Conservation (phyloP, 495 filamentous ascomycete species). For the Cryomyces antarcticus region DNA sequence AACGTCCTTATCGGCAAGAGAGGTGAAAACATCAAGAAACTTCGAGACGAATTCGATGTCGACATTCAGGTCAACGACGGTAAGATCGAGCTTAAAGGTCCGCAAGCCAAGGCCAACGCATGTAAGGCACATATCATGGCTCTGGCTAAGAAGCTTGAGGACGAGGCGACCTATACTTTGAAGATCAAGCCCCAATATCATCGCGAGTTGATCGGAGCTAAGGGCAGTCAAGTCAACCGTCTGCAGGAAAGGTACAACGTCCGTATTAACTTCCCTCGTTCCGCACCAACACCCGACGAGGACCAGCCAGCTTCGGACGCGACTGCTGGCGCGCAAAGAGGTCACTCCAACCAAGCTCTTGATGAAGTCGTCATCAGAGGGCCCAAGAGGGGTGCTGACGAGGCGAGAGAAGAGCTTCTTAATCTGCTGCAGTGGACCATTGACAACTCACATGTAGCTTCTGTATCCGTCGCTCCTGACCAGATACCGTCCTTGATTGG, state of each 20-base stretch:
- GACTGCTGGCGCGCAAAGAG: constrained; percentile 31
- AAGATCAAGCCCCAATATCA: constrained; percentile 83
- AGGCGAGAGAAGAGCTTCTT: constrained; percentile 73
- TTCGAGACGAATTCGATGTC: constrained; percentile 93
- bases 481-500: constrained; percentile 83
- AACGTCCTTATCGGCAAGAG: constrained; percentile 83
- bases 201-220: constrained; percentile 47
- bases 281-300: constrained; percentile 36
- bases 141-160: constrained; percentile 59
- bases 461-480: constrained; percentile 66
- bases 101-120: constrained; percentile 60
- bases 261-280: constrained; percentile 80
- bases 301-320: constrained; percentile 55
- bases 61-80: constrained; percentile 74
- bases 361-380: constrained; percentile 87
- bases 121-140: constrained; percentile 57
- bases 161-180: constrained; percentile 65
- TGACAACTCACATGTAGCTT: constrained; percentile 60
- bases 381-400: constrained; percentile 75
- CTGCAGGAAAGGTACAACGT: constrained; percentile 76
- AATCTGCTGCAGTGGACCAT: constrained; percentile 68
- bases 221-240: constrained; percentile 43
- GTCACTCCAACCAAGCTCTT: constrained; percentile 44
- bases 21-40: constrained; percentile 82
- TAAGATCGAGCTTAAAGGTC: constrained; percentile 52